These are phyloP conservation scores for Cyclospora cayetanensis DNA, from an alignment of 169 alveolate species.

Conservation along the genomic window DNA sequence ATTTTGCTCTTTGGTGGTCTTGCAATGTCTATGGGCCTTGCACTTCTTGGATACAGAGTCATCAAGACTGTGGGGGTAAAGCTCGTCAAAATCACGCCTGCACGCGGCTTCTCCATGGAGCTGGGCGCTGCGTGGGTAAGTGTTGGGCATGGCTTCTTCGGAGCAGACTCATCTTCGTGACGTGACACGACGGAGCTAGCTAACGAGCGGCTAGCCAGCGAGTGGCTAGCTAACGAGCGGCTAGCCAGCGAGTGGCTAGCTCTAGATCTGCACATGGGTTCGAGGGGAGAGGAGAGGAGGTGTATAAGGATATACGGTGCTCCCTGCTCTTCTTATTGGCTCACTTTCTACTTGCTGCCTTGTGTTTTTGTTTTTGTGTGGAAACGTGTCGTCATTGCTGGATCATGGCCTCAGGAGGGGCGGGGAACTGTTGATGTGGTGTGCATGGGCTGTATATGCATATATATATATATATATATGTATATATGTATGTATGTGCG, in stretches of 20 bases:
- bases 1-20: slow-evolving; percentile 85
- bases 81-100: slow-evolving; percentile 83
- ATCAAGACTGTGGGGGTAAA: slow-evolving; percentile 64
- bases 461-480: too few species aligned
- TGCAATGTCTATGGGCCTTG: slow-evolving; percentile 85
- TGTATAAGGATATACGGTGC: too few species aligned
- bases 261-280: not conserved
- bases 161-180: too few species aligned
- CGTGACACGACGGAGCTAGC: too few species aligned
- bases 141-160: not conserved
- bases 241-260: not conserved
- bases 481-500: not conserved
- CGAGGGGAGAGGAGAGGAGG: too few species aligned
- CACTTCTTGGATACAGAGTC: slow-evolving; percentile 82
- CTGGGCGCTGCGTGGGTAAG: slow-evolving; percentile 79
- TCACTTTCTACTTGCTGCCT: too few species aligned
- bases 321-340: too few species aligned
- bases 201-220: not conserved
- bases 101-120: slow-evolving; percentile 88
- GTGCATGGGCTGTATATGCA: too few species aligned
- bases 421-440: too few species aligned
- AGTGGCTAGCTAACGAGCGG: not conserved
- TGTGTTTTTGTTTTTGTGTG: too few species aligned
- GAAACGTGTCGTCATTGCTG: too few species aligned
- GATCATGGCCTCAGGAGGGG: too few species aligned